Base-by-base conservation (phyloP, 2,329 filamentous ascomycete genomes). In the Corinectria fuckeliana region DNA sequence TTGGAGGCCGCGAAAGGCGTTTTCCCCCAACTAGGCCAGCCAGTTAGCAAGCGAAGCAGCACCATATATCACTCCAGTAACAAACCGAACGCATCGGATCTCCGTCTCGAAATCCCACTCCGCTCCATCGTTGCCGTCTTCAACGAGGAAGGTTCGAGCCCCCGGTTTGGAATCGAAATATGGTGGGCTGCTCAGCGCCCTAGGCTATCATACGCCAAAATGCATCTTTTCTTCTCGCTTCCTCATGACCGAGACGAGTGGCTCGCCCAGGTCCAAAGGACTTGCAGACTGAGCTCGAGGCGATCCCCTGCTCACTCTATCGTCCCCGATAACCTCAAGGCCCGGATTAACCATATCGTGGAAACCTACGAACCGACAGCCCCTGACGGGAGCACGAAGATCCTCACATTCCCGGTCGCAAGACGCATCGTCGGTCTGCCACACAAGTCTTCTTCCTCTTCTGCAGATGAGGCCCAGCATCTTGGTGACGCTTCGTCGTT, bases 151-250 rank as follows among this genome's bases (percentile, higher is more conserved):
- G 79, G 78, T 41, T 77, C 78, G 1, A 77, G 79, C 45, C 78
- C 81, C 11, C 78, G 80, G 6, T 83, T 82, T 42, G 82, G 82
- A 5, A 71, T 86, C 50, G 84, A 87, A 66, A 75, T 86, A 2
- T 86, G 83, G 83, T 86, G 84, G 84, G 80, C 78, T 57, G 79
- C 79, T 13, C 69, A 74, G 14, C 74, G 77, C 56, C 77, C 79
- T 2, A 74, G 76, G 11, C 72, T 82, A 38, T 74, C 77, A 13
- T 85, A 82, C 61, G 75, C 75, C 58, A 82, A 79, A 58, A 72
- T 80, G 3, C 79, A 81, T 36, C 71, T 86, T 34, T 81, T 81
- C 67, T 85, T 86, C 66, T 73, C 72, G 47, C 69, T 81, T 26
- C 78, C 81, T 8, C 75, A 78, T 25, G 81, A 84, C 50, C 76